Percentiles rank a stretch among this genome's conserved stretches.
Evolutionary conservation across 2,329 filamentous ascomycete species (phyloP).

Genomic region (Diplocarpon mali): DNA sequence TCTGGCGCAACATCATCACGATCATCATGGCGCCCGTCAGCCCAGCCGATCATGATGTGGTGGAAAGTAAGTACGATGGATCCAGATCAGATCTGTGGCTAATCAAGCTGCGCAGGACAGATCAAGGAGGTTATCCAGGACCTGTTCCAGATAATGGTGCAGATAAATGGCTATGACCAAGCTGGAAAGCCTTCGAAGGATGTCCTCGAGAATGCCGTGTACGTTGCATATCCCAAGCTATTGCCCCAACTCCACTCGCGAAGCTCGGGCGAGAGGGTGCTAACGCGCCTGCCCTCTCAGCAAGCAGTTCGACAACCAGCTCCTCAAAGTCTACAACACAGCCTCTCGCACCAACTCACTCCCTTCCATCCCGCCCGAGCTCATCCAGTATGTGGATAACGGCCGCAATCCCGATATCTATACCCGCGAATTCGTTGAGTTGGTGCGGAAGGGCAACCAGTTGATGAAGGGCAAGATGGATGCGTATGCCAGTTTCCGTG

Average conservation of each 20-base stretch:
- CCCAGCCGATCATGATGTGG: conserved; percentile 27
- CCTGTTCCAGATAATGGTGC: conserved; percentile 53
- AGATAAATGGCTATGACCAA: conserved; percentile 49
- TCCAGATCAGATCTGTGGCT: background rate
- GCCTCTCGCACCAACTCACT: conserved; percentile 31
- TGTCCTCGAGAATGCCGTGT: conserved; percentile 45
- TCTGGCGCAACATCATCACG: background rate
- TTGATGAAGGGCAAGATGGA: conserved; percentile 52
- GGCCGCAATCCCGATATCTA: conserved; percentile 66
- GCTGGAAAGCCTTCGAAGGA: conserved; percentile 38
- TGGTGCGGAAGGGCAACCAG: conserved; percentile 55
- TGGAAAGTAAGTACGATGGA: conserved; percentile 27
- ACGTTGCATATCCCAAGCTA: conserved; percentile 9
- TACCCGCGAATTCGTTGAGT: conserved; percentile 62
- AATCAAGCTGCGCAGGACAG: conserved; percentile 33
- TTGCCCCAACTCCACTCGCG: background rate
- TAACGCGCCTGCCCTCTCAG: conserved; percentile 27
- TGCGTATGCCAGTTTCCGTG: conserved; percentile 50
- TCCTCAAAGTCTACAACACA: conserved; percentile 32
- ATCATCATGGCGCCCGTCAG: conserved; percentile 28
- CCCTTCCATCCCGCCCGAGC: conserved; percentile 47
- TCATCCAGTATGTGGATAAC: conserved; percentile 59
- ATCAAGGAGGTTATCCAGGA: conserved; percentile 53
- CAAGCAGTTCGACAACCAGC: conserved; percentile 31
- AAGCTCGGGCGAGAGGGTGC: background rate